These are phyloP conservation scores for Didymella sp. DNA, from an alignment of 2,329 filamentous ascomycete species.

Conservation along the genomic window DNA sequence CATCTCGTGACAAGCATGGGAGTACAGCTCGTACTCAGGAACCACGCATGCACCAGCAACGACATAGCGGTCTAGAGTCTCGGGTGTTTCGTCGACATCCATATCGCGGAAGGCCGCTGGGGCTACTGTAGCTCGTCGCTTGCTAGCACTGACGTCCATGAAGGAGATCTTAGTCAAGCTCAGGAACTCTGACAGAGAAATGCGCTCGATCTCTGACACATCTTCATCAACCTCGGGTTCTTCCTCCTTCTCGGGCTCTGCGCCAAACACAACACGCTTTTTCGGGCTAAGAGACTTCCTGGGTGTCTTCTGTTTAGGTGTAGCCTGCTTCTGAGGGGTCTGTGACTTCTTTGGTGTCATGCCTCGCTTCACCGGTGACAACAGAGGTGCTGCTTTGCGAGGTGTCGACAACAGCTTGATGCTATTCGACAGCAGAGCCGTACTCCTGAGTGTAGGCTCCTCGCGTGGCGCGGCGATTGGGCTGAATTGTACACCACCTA, in stretches of 20 bases:
- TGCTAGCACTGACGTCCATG: constrained; percentile 98
- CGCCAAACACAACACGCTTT: constrained; percentile 45
- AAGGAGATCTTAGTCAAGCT: constrained; percentile 97
- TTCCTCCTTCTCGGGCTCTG: constrained; percentile 28
- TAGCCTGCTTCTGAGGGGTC: constrained; percentile 49
- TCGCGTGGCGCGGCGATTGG: constrained; percentile 39
- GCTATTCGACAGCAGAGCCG: constrained; percentile 50
- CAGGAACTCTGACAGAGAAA: constrained; percentile 89
- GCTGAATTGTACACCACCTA: constrained; percentile 47
- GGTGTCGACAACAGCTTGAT: constrained; percentile 59
- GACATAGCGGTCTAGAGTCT: constrained; percentile 75
- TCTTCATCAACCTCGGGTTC: constrained; percentile 32
- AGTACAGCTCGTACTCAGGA: constrained; percentile 92
- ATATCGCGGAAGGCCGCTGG: constrained; percentile 46
- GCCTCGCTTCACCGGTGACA: constrained; percentile 53
- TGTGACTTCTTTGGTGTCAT: constrained; percentile 47
- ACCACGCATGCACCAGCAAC: constrained; percentile 89
- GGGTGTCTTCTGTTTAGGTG: constrained; percentile 48
- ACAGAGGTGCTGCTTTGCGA: constrained; percentile 52
- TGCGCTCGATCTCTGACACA: constrained; percentile 61
- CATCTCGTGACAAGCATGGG: constrained; percentile 92
- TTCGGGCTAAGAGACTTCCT: constrained; percentile 46
- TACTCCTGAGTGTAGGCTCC: constrained; percentile 42
- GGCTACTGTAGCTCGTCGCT: constrained; percentile 79
- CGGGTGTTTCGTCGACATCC: constrained; percentile 55